These are phyloP conservation scores for Aspergillus coremiiformis DNA, from an alignment of 495 filamentous ascomycete genomes.

Conservation along the genomic window DNA sequence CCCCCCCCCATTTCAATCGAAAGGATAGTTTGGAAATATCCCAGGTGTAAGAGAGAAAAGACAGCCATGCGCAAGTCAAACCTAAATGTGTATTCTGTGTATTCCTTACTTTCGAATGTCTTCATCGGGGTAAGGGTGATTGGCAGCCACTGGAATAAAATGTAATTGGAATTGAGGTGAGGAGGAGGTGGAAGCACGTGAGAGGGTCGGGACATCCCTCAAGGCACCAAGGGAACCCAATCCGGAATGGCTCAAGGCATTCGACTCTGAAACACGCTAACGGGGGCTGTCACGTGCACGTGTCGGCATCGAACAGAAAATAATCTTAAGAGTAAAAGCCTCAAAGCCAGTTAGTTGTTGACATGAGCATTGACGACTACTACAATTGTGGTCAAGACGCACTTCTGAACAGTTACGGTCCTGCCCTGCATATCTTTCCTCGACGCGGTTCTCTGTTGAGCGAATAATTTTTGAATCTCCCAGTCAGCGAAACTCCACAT, in stretches of 20 bases:
- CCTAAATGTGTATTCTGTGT: too few species aligned
- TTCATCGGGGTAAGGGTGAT: not conserved
- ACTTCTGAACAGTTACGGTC: not conserved
- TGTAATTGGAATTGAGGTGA: not conserved
- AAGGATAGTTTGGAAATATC: not conserved
- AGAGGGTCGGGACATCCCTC: too few species aligned
- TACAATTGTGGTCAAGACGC: not conserved
- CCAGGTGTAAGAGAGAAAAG: not conserved
- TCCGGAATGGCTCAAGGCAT: slow-evolving; percentile 8
- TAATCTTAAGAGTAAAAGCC: not conserved
- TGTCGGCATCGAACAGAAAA: not conserved
- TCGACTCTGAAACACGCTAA: slow-evolving; percentile 33
- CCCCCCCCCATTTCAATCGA: not conserved
- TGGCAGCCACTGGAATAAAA: not conserved
- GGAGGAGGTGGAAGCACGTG: not conserved
- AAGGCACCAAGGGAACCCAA: too few species aligned
- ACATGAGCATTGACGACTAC: not conserved
- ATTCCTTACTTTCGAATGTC: not conserved
- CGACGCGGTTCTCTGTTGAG: not conserved
- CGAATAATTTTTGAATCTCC: not conserved
- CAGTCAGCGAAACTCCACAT: slow-evolving; percentile 14
- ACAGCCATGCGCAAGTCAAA: not conserved
- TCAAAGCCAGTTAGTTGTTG: not conserved
- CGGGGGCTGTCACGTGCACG: slow-evolving; percentile 14
- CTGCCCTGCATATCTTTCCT: not conserved